Conservation (phyloP, 352 stramenopile species). For the Peronospora tabacina region DNA sequence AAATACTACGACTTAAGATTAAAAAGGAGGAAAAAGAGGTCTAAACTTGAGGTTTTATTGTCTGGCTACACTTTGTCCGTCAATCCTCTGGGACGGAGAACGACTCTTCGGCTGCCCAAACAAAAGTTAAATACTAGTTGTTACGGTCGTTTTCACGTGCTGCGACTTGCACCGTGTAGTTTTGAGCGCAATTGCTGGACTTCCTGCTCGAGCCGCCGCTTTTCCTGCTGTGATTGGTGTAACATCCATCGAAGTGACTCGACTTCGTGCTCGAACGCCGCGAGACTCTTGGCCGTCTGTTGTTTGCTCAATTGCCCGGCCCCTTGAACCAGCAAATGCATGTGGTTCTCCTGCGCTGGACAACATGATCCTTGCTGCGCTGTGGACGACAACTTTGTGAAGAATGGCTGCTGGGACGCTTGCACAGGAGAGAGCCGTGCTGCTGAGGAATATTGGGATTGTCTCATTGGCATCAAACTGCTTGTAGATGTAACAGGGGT, state of each 20-base stretch:
- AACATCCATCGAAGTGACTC: conserved; percentile 56
- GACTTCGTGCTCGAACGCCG: conserved; percentile 64
- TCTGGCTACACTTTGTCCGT: background rate
- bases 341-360: conserved; percentile 37
- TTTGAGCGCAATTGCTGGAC: conserved; percentile 62
- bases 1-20: background rate
- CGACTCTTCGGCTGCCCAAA: conserved; percentile 1
- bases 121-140: conserved; percentile 29
- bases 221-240: conserved; percentile 68
- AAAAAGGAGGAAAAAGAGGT: background rate
- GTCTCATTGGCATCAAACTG: conserved; percentile 19
- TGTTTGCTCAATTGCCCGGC: conserved; percentile 60
- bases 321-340: conserved; percentile 58
- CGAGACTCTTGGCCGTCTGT: conserved; percentile 35
- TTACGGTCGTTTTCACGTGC: conserved; percentile 10
- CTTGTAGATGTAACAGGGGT: conserved; percentile 2
- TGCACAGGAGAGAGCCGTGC: conserved; percentile 19
- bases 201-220: conserved; percentile 50
- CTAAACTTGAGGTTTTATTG: conserved; percentile 4
- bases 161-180: conserved; percentile 19
- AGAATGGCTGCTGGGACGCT: conserved; percentile 32
- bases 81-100: no score
- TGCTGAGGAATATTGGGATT: conserved; percentile 13
- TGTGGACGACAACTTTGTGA: conserved; percentile 33
- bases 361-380: conserved; percentile 8